A percentile compares a stretch with the other conserved stretches of the same genome.
Evolutionary conservation across 352 stramenopile species (phyloP).

Genomic region (Phytophthora macrochlamydospora): DNA sequence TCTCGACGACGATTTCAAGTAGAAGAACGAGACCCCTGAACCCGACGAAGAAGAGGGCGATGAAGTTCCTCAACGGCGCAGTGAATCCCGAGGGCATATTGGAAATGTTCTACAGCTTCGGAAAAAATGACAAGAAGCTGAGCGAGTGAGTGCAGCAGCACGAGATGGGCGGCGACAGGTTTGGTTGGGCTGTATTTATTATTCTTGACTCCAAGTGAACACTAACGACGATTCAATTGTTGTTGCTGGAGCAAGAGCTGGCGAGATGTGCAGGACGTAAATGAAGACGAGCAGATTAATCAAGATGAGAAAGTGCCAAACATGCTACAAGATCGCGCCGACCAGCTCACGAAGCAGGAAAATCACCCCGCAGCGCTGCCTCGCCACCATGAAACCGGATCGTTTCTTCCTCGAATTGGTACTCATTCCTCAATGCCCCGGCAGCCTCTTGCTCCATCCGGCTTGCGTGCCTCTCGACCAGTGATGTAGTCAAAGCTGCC

Average conservation of each 20-base stretch:
- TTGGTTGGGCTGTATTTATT: not conserved
- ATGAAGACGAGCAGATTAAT: slow-evolving; percentile 8
- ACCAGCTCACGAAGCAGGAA: slow-evolving; percentile 27
- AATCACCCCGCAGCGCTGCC: slow-evolving; percentile 4
- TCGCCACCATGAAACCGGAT: slow-evolving; percentile 4
- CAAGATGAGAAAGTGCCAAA: slow-evolving; percentile 27
- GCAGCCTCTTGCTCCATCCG: slow-evolving; percentile 26
- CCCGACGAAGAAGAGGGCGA: slow-evolving; percentile 17
- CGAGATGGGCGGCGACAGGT: slow-evolving; percentile 46
- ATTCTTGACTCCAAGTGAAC: not conserved
- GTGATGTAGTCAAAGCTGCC: slow-evolving; percentile 29
- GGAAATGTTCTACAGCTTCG: slow-evolving; percentile 48
- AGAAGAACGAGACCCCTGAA: slow-evolving; percentile 22
- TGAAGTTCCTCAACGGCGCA: slow-evolving; percentile 14
- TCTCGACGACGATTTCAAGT: slow-evolving; percentile 24
- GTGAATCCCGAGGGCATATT: slow-evolving; percentile 21
- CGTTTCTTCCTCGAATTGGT: slow-evolving; percentile 19
- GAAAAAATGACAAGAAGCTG: slow-evolving; percentile 46
- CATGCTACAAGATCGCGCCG: slow-evolving; percentile 41
- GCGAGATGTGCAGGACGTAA: slow-evolving; percentile 11
- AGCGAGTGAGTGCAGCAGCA: slow-evolving; percentile 40
- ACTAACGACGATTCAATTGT: not conserved
- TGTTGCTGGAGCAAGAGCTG: slow-evolving; percentile 17
- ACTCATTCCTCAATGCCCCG: slow-evolving; percentile 7
- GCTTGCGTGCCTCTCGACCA: slow-evolving; percentile 22